Evolutionary conservation across 768 basidiomycete species (phyloP), one percentile per base, ranked within the genome.

Genomic region (Phanerodontia chrysosporium): DNA sequence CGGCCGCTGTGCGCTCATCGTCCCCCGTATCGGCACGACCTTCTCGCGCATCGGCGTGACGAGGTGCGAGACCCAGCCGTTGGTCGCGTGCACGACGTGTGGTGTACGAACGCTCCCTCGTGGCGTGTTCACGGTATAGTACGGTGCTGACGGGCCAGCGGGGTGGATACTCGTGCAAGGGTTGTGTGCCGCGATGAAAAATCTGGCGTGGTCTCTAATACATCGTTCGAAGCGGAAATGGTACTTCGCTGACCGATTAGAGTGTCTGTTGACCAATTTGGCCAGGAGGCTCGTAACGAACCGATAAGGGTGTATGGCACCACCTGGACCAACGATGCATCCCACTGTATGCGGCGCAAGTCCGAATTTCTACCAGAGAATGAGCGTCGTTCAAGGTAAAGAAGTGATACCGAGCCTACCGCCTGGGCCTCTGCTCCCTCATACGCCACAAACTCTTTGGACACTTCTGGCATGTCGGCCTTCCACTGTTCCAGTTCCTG

Each of bases 1-100:
- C 0, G 83, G 82, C 35, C 78, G 73, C 67, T 90, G 89, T 0
- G 87, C 84, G 32, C 82, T 82, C 86, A 89, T 85, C 61, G 75
- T 74, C 44, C 79, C 83, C 54, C 85, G 75, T 24, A 77, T 62
- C 27, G 89, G 87, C 18, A 88, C 67, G 59, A 90, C 81, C 67
- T 83, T 88, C 52, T 75, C 75, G 21, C 83, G 80, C 74, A 90
- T 75, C 0, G 80, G 79, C 13, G 78, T 75, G 56, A 95, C 74
- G 45, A 95, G 80, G 62, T 90, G 85, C 0, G 89, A 83, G 2
- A 78, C 75, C 84, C 92, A 94, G 21, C 81, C 92, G 69, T 96
- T 96, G 2, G 91, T 93, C 2, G 90, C 89, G 67, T 93, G 92
- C 12, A 95, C 75, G 45, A 95, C 77, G 68, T 90, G 88, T 2